Evolutionary conservation across 2,329 filamentous ascomycete species (phyloP).

Genomic region (Tolypocladium tropicale): DNA sequence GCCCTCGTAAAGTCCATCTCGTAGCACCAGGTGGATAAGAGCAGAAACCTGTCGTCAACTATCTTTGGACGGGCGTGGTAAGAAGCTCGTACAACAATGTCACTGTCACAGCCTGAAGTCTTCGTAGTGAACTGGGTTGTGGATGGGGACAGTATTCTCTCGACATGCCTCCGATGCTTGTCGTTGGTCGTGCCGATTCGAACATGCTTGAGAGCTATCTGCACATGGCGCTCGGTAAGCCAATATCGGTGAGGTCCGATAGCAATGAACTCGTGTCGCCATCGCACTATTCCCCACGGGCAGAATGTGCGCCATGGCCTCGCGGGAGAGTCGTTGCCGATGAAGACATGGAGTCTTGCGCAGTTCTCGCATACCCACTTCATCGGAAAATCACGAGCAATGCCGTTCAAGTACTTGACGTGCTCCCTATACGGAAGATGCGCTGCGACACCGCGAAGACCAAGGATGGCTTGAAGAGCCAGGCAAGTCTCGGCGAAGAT

Average conservation of each 20-base stretch:
- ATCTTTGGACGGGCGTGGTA: not conserved
- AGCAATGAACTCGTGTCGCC: no score
- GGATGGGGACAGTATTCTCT: not conserved
- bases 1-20: not conserved
- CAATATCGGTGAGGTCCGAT: not conserved
- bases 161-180: not conserved
- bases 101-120: no score
- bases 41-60: not conserved
- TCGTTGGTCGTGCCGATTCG: not conserved
- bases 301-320: not conserved
- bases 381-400: not conserved
- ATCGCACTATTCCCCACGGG: no score
- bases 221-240: not conserved
- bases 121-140: no score
- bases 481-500: not conserved
- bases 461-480: not conserved
- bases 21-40: not conserved
- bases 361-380: conserved; percentile 1
- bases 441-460: not conserved
- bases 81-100: not conserved
- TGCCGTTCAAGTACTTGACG: not conserved
- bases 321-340: not conserved
- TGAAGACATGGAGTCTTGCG: not conserved
- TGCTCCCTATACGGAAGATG: not conserved
- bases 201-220: not conserved